Percentiles rank a stretch among this genome's conserved stretches.
Evolutionary conservation across 2,329 filamentous ascomycete species (phyloP).

Genomic region (Samsoniella hepiali): DNA sequence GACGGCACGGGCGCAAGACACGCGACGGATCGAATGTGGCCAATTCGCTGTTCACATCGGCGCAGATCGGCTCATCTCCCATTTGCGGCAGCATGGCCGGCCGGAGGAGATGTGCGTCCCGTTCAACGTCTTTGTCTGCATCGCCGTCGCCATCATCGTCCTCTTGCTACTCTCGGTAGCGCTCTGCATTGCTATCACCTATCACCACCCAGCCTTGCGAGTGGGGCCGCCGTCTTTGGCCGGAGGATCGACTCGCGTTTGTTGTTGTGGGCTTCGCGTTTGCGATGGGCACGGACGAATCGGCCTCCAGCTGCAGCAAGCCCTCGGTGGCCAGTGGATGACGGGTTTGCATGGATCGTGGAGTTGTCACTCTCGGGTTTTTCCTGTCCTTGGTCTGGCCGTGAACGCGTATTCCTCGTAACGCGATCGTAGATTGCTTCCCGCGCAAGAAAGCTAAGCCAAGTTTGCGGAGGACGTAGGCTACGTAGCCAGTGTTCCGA

Average conservation of each 20-base stretch:
- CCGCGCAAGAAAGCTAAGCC: neutral
- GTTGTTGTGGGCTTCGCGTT: constrained; percentile 1
- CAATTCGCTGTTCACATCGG: neutral
- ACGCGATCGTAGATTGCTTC: neutral
- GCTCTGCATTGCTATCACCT: neutral
- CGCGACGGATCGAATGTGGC: neutral
- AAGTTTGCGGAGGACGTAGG: neutral
- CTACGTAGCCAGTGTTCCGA: neutral
- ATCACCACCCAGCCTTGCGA: neutral
- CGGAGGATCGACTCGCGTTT: no score
- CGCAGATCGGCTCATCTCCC: neutral
- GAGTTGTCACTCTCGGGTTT: neutral
- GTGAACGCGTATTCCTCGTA: neutral
- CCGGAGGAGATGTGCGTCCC: neutral
- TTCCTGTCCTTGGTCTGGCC: neutral
- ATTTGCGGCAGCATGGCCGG: constrained; percentile 4
- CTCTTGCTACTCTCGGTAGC: constrained; percentile 2
- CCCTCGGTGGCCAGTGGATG: neutral
- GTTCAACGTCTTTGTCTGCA: neutral
- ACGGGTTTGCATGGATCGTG: neutral
- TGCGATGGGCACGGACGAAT: neutral
- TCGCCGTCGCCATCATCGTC: neutral
- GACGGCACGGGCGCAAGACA: neutral
- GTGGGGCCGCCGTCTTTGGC: neutral
- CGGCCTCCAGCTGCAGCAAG: neutral